A percentile compares a stretch with the other conserved stretches of the same genome.
These are phyloP conservation scores for Helianthus tuberosus DNA, from an alignment of 129 eudicot genomes.

Conservation along the genomic window DNA sequence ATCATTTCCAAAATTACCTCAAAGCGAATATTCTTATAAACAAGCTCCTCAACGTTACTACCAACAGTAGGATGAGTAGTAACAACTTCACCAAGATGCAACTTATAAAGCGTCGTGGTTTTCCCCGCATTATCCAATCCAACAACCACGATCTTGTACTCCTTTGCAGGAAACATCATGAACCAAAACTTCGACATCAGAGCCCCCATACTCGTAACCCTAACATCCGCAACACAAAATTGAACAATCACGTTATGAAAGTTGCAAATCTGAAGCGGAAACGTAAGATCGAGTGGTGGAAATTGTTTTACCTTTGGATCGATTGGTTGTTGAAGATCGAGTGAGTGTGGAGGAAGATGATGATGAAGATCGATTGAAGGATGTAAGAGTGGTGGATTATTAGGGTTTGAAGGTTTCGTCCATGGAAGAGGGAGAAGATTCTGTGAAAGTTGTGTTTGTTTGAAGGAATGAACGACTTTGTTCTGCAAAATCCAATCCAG, in stretches of 20 bases:
- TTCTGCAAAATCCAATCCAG: neutral
- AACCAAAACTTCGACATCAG: conserved; percentile 91
- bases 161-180: conserved; percentile 96
- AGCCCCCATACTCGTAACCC: conserved; percentile 68
- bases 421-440: conserved; percentile 10
- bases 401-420: conserved; percentile 9
- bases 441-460: neutral
- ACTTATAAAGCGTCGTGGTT: conserved; percentile 95
- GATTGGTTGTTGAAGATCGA: neutral
- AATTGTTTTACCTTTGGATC: neutral
- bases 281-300: no score
- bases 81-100: conserved; percentile 93
- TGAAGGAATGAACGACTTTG: neutral
- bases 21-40: conserved; percentile 90
- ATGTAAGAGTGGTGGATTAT: neutral
- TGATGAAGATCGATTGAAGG: conserved; percentile 8
- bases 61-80: conserved; percentile 98
- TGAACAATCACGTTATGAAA: neutral
- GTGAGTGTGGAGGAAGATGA: no score
- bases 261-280: neutral
- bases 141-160: conserved; percentile 93
- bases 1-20: conserved; percentile 48
- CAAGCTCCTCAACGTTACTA: conserved; percentile 96
- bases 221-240: neutral
- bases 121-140: conserved; percentile 97